These are phyloP conservation scores for Galeopsis tetrahit DNA, from an alignment of 257 asterid species.

Conservation along the genomic window DNA sequence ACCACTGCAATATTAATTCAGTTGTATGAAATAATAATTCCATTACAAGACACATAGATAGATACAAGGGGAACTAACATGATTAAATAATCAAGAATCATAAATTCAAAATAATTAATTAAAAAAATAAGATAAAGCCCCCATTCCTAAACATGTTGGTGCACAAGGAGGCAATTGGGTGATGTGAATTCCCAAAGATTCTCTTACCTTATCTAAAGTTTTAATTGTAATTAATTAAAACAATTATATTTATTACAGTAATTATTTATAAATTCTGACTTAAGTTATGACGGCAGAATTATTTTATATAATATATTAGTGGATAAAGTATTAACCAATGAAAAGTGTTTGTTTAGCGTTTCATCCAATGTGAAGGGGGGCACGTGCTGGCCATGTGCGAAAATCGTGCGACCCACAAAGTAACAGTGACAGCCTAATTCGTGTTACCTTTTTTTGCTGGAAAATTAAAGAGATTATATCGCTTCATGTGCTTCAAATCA, in stretches of 20 bases:
- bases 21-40: slow-evolving; percentile 15
- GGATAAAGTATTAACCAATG: slow-evolving; percentile 37
- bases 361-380: slow-evolving; percentile 38
- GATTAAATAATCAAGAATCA: slow-evolving; percentile 22
- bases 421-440: slow-evolving; percentile 43
- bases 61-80: slow-evolving; percentile 15
- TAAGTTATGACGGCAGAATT: slow-evolving; percentile 39
- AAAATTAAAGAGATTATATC: neutral
- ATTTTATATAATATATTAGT: neutral
- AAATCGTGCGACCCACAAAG: slow-evolving; percentile 53
- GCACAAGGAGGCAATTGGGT: slow-evolving; percentile 56
- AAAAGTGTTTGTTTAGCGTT: slow-evolving; percentile 10
- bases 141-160: slow-evolving; percentile 68
- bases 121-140: slow-evolving; percentile 33
- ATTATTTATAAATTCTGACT: neutral
- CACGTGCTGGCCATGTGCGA: slow-evolving; percentile 59
- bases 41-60: slow-evolving; percentile 27
- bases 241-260: neutral
- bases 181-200: slow-evolving; percentile 46
- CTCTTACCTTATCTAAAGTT: slow-evolving; percentile 41
- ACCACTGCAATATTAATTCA: slow-evolving; percentile 4
- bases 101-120: neutral
- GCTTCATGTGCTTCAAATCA: slow-evolving; percentile 15
- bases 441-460: slow-evolving; percentile 31
- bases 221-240: slow-evolving; percentile 18